Percentiles rank a stretch among this genome's conserved stretches.
Evolutionary conservation across 129 eudicot genomes (phyloP).

Genomic region (Saussurea involucrata): DNA sequence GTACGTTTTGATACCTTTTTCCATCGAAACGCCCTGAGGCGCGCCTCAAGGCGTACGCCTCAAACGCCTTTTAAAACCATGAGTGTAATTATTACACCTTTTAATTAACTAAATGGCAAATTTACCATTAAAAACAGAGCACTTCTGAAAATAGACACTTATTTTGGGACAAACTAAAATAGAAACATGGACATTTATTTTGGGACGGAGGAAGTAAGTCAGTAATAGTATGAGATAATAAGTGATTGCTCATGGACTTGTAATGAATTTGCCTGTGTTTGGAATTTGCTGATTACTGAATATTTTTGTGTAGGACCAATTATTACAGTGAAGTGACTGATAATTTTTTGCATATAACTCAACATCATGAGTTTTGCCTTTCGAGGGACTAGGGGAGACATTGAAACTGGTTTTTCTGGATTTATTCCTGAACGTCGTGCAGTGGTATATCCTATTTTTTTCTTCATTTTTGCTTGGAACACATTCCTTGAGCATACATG

Average conservation of each 20-base stretch:
- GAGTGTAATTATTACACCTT: not conserved
- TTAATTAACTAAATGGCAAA: not conserved
- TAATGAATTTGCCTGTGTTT: not conserved
- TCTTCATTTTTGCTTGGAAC: not conserved
- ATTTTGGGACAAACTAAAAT: not conserved
- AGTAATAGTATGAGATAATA: not conserved
- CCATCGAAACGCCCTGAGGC: too few relatives aligned
- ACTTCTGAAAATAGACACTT: not conserved
- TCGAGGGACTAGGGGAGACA: slow-evolving; percentile 79
- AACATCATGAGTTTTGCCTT: slow-evolving; percentile 80
- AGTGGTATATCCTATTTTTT: slow-evolving; percentile 43
- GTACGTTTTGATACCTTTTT: too few relatives aligned
- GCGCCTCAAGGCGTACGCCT: too few relatives aligned
- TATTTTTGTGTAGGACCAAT: slow-evolving; percentile 17
- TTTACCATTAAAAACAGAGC: not conserved
- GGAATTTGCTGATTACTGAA: slow-evolving; percentile 1
- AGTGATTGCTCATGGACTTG: not conserved
- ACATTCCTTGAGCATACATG: not conserved
- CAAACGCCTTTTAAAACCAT: too few relatives aligned
- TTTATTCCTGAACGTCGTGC: slow-evolving; percentile 81
- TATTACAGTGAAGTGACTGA: slow-evolving; percentile 5
- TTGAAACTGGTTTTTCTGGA: slow-evolving; percentile 83
- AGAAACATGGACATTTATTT: not conserved
- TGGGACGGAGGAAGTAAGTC: not conserved
- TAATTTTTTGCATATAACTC: slow-evolving; percentile 2